Base-by-base conservation (phyloP, 2,329 filamentous ascomycete genomes). In the Curvularia spicifera region DNA sequence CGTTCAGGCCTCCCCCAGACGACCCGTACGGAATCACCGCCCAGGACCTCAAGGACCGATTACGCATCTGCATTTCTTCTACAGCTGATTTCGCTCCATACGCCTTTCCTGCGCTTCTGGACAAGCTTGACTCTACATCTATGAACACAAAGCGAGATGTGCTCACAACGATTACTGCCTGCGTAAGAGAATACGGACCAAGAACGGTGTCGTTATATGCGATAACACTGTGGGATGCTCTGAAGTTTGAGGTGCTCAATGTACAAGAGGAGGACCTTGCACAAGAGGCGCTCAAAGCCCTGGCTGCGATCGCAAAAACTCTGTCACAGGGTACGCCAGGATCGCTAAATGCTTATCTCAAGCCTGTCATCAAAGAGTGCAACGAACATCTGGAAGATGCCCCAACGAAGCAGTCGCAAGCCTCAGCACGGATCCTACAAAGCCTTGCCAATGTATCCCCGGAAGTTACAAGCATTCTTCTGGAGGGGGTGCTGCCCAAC, bases 21-120 rank as follows among this genome's bases (percentile, higher is more conserved):
- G 87, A 90, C 68, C 87, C 87, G 1, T 90, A 89, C 60, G 85
- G 86, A 1, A 89, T 90, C 60, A 89, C 87, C 2, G 85, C 87
- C 2, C 87, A 89, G 65, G 85, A 90, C 66, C 73, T 90, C 57
- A 90, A 90, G 68, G 82, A 84, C 51, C 82, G 87, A 28, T 72
- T 90, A 13, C 81, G 86, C 61, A 84, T 85, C 43, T 90, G 87
- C 70, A 86, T 90, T 57, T 80, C 87, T 6, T 84, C 87, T 6
- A 87, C 84, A 0, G 78, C 81, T 3, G 80, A 83, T 45, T 89
- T 90, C 71, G 87, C 88, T n/a, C 85, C 86, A 1, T 85, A 87
- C 67, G 81, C 87, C 3, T 88, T 90, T 65, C 87, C 87, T n/a
- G 83, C 86, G 15, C 78, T 90, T 50, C 75, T 90, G 31, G 88